phyloP scores from a whole-genome alignment of 1,284 basidiomycete species.

The Ceratobasidium theobromae region DNA sequence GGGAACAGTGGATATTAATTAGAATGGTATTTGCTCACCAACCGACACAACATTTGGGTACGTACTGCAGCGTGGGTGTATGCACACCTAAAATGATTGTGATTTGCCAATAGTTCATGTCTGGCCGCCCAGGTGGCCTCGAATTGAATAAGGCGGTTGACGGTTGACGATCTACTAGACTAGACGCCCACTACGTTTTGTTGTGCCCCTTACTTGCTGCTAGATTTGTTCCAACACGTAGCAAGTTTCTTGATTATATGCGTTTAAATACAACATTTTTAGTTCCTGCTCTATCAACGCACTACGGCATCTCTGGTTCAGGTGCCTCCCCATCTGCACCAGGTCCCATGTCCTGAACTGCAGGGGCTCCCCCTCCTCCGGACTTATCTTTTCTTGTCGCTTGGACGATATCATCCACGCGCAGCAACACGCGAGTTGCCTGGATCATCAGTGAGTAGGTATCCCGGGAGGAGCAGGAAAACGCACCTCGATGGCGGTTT shows the following conservation, averaged over 20 bases:
- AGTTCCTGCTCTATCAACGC: not conserved
- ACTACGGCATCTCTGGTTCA: conserved; percentile 21
- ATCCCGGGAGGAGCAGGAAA: not conserved
- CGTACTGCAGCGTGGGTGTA: too few relatives aligned
- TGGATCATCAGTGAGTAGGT: conserved; percentile 39
- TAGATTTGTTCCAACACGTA: conserved; percentile 62
- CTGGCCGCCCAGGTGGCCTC: too few relatives aligned
- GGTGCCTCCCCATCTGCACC: not conserved
- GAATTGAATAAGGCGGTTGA: too few relatives aligned
- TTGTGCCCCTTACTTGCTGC: too few relatives aligned
- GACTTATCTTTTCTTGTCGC: conserved; percentile 68
- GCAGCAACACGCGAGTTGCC: conserved; percentile 87
- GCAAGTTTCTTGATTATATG: not conserved
- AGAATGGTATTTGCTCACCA: too few relatives aligned
- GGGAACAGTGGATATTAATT: not conserved
- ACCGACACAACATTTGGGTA: too few relatives aligned
- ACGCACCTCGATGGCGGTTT: conserved; percentile 90
- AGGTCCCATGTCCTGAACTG: conserved; percentile 53
- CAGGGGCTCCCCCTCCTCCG: conserved; percentile 52
- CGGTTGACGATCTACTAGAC: too few relatives aligned
- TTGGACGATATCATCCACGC: conserved; percentile 94
- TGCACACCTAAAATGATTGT: too few relatives aligned
- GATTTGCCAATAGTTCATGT: too few relatives aligned
- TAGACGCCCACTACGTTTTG: too few relatives aligned
- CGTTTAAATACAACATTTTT: not conserved